These are phyloP conservation scores for Lentinula aciculospora DNA, from an alignment of 768 basidiomycete genomes.

Conservation along the genomic window DNA sequence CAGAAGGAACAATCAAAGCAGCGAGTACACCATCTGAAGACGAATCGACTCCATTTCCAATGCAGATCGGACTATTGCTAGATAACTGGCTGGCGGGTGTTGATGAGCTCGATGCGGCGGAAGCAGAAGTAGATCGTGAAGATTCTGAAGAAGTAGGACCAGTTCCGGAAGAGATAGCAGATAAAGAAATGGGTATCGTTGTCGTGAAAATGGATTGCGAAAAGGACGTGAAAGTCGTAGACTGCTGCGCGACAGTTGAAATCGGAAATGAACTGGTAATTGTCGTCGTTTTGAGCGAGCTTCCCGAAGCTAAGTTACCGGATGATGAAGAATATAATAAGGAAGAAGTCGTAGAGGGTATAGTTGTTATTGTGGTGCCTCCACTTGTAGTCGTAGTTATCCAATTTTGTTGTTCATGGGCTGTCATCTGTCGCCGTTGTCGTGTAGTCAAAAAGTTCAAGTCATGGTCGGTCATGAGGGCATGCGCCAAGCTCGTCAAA, in stretches of 20 bases:
- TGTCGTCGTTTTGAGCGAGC: not conserved
- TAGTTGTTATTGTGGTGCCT: slow-evolving; percentile 11
- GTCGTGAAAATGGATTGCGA: slow-evolving; percentile 26
- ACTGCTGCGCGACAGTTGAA: slow-evolving; percentile 32
- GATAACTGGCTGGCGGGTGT: slow-evolving; percentile 12
- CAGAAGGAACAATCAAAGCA: slow-evolving; percentile 49
- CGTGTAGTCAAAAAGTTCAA: not conserved
- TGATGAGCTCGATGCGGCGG: slow-evolving; percentile 20
- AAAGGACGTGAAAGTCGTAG: slow-evolving; percentile 37
- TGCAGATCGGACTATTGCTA: slow-evolving; percentile 40
- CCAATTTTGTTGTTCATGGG: slow-evolving; percentile 3
- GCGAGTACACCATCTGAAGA: slow-evolving; percentile 57
- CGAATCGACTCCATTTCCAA: slow-evolving; percentile 61
- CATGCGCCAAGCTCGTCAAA: not conserved
- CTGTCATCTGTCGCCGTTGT: not conserved
- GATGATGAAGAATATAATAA: not conserved
- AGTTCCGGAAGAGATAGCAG: slow-evolving; percentile 3
- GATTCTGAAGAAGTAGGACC: slow-evolving; percentile 12
- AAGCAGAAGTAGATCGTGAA: slow-evolving; percentile 13
- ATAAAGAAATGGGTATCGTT: slow-evolving; percentile 12
- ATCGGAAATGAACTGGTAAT: slow-evolving; percentile 21
- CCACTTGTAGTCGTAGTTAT: slow-evolving; percentile 12
- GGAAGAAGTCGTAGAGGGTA: slow-evolving; percentile 11
- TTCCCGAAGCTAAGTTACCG: not conserved
- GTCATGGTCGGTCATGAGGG: not conserved